A percentile compares a stretch with the other conserved stretches of the same genome.
Conservation (phyloP, 805 yeast species). For the Schwanniomyces polymorphus region DNA sequence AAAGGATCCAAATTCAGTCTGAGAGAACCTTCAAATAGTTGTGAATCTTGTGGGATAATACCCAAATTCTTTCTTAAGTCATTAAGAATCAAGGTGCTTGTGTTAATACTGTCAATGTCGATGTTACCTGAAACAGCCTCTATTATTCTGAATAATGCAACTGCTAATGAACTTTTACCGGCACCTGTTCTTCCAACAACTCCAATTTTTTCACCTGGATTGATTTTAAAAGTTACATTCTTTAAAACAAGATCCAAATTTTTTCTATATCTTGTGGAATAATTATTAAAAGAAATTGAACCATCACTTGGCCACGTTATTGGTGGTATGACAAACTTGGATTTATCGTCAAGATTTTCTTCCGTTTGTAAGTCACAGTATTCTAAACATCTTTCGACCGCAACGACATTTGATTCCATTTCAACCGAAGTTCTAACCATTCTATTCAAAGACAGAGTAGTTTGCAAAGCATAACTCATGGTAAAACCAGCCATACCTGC, state of each 20-base stretch:
- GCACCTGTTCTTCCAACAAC: constrained; percentile 97
- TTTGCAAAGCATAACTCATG: constrained; percentile 34
- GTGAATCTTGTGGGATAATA: constrained; percentile 92
- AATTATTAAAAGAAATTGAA: constrained; percentile 62
- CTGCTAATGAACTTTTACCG: constrained; percentile 82
- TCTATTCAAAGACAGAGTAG: constrained; percentile 24
- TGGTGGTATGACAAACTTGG: constrained; percentile 22
- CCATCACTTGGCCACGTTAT: constrained; percentile 62
- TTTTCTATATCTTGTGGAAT: constrained; percentile 80
- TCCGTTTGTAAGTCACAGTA: constrained; percentile 45
- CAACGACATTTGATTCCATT: constrained; percentile 32
- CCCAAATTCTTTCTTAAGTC: constrained; percentile 76
- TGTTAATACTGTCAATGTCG: constrained; percentile 65
- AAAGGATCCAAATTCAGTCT: constrained; percentile 88
- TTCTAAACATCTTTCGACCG: constrained; percentile 38
- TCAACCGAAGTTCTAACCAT: constrained; percentile 32
- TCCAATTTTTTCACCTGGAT: constrained; percentile 82
- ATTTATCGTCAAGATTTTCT: constrained; percentile 32
- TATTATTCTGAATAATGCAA: constrained; percentile 80
- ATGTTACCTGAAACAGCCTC: constrained; percentile 70
- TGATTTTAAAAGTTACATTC: constrained; percentile 54
- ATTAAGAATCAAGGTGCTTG: constrained; percentile 63
- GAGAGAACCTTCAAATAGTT: constrained; percentile 81
- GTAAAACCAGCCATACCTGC: constrained; percentile 39
- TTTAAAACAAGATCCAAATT: constrained; percentile 80